These are phyloP conservation scores for Mucor sp. DNA, from an alignment of 371 early-diverging fungal species.

Conservation along the genomic window DNA sequence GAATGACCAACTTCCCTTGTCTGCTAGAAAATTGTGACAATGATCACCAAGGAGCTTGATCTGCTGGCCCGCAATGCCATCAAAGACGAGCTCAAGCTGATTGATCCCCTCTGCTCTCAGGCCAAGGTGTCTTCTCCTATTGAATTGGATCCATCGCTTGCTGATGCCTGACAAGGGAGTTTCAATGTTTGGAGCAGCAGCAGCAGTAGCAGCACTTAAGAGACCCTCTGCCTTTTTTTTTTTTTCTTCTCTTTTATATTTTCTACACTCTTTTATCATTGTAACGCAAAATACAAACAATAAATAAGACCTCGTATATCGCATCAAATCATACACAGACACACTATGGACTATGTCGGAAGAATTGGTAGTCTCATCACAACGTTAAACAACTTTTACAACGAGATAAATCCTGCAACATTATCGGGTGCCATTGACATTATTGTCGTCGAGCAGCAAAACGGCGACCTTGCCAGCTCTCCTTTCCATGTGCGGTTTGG, in stretches of 20 bases:
- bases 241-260: not conserved
- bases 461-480: conserved; percentile 86
- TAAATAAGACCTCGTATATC: not conserved
- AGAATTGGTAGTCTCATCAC: conserved; percentile 55
- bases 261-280: not conserved
- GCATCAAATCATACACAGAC: not conserved
- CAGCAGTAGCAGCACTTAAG: no score
- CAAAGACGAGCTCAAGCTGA: conserved; percentile 53
- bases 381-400: conserved; percentile 92
- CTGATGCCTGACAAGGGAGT: conserved; percentile 23
- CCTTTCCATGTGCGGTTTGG: conserved; percentile 99
- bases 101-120: conserved; percentile 49
- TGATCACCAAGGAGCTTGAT: conserved; percentile 60
- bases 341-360: conserved; percentile 48
- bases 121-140: conserved; percentile 42
- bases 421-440: conserved; percentile 99
- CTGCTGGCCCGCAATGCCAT: conserved; percentile 53
- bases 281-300: not conserved
- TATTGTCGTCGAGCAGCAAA: conserved; percentile 86
- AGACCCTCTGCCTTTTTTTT: not conserved
- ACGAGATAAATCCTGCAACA: conserved; percentile 97
- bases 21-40: conserved; percentile 51
- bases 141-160: conserved; percentile 37
- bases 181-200: no score
- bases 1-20: not conserved